These are phyloP conservation scores for Anisodus acutangulus DNA, from an alignment of 257 asterid genomes.

Conservation along the genomic window DNA sequence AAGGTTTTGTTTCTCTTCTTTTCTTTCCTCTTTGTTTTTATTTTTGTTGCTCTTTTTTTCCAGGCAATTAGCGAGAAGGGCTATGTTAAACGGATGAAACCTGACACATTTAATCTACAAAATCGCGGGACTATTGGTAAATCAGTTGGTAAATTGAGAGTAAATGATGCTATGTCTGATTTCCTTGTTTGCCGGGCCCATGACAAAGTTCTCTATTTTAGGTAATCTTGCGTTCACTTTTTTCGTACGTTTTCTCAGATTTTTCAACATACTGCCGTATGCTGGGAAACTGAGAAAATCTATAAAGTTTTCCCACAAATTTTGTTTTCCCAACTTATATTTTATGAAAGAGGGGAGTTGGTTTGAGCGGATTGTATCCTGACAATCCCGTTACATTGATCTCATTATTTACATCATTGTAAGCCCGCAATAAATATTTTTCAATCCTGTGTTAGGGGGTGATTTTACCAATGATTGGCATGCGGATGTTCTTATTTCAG, in stretches of 20 bases:
- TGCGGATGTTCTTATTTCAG: conserved; percentile 1
- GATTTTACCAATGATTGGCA: not conserved
- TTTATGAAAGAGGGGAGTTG: not conserved
- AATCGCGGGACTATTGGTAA: conserved; percentile 94
- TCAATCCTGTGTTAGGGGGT: not conserved
- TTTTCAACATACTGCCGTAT: not conserved
- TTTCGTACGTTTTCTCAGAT: not conserved
- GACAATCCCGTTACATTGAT: not conserved
- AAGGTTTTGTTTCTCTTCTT: conserved; percentile 16
- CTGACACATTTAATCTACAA: conserved; percentile 92
- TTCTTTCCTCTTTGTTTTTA: not conserved
- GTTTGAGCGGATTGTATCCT: not conserved
- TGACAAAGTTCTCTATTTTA: conserved; percentile 89
- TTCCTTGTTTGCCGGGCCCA: conserved; percentile 94
- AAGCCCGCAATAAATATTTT: not conserved
- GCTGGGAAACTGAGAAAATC: not conserved
- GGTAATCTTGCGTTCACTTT: conserved; percentile 52
- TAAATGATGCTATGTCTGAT: conserved; percentile 92
- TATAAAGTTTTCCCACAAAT: not conserved
- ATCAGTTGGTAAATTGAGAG: conserved; percentile 94
- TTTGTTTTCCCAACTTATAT: conserved; percentile 23
- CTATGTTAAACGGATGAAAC: conserved; percentile 92
- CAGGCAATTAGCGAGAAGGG: conserved; percentile 99
- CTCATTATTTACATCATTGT: conserved; percentile 4
- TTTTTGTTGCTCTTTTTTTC: conserved; percentile 28